These are phyloP conservation scores for Suillus clintonianus DNA, from an alignment of 768 basidiomycete genomes.

Conservation along the genomic window DNA sequence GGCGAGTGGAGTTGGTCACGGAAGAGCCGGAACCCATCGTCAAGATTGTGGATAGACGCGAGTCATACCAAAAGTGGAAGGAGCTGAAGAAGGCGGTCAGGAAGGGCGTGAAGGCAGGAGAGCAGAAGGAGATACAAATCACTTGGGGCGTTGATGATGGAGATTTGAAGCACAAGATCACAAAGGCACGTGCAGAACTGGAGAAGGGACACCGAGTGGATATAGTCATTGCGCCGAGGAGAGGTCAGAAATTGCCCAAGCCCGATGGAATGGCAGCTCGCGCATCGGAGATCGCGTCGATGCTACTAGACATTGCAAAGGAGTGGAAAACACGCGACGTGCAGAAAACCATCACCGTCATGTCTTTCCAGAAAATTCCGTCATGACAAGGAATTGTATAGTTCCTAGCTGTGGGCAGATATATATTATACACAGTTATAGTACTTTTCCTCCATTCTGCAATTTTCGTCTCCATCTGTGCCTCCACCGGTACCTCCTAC, in stretches of 20 bases:
- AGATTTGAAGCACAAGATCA: conserved; percentile 69
- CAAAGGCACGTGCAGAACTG: conserved; percentile 56
- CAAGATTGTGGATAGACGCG: conserved; percentile 51
- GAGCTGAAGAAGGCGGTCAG: conserved; percentile 35
- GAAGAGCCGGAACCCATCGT: conserved; percentile 58
- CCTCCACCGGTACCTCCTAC: conserved; percentile 19
- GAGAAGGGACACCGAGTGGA: conserved; percentile 60
- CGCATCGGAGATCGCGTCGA: conserved; percentile 42
- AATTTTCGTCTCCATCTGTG: conserved; percentile 10
- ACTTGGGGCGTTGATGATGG: conserved; percentile 63
- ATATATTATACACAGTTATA: conserved; percentile 25
- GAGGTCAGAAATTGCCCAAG: conserved; percentile 36
- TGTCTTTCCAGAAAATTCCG: conserved; percentile 46
- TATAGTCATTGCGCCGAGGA: conserved; percentile 57
- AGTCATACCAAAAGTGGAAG: conserved; percentile 39
- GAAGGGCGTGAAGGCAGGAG: conserved; percentile 29
- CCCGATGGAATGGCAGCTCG: conserved; percentile 44
- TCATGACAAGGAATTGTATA: conserved; percentile 8
- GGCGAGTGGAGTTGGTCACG: conserved; percentile 58
- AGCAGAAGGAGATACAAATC: conserved; percentile 69
- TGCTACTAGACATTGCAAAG: conserved; percentile 49
- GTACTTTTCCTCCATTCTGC: conserved; percentile 27
- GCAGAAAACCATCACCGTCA: conserved; percentile 34
- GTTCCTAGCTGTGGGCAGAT: background rate
- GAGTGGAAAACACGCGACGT: conserved; percentile 54